phyloP scores from a whole-genome alignment of 169 alveolate genomes.

The Eimeria tenella region DNA sequence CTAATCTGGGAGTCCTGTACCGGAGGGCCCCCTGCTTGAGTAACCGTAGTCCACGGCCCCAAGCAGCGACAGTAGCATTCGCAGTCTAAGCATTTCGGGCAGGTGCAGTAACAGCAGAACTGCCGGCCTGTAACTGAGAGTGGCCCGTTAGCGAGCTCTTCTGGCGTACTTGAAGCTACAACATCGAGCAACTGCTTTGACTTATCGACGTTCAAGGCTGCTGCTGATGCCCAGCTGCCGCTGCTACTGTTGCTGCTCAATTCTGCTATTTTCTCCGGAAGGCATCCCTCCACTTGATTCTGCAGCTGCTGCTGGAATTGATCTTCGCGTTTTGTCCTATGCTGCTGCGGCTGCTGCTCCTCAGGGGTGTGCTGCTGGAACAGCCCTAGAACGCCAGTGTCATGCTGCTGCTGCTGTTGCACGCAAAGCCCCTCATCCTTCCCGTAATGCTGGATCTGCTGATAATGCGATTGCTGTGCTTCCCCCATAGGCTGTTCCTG shows the following conservation, averaged over 20 bases:
- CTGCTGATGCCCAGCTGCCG: constrained; percentile 26
- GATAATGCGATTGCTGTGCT: neutral
- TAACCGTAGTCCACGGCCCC: too few relatives aligned
- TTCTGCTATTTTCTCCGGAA: too few relatives aligned
- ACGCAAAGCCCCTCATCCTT: neutral
- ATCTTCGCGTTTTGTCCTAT: neutral
- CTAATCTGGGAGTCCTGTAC: neutral
- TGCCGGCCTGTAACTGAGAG: neutral
- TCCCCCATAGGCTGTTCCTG: neutral
- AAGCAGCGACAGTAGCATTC: constrained; percentile 15
- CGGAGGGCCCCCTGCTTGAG: constrained; percentile 4
- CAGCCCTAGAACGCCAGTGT: neutral
- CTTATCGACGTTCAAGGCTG: neutral
- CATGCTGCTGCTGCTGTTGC: constrained; percentile 30
- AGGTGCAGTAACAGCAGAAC: constrained; percentile 51
- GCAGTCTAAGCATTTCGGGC: constrained; percentile 26
- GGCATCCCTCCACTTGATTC: too few relatives aligned
- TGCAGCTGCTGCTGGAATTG: too few relatives aligned
- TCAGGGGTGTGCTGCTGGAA: neutral
- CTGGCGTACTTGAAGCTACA: neutral
- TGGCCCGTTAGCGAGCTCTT: neutral
- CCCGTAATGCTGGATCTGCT: neutral
- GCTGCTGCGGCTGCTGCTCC: constrained; percentile 8
- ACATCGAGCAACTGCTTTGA: neutral
- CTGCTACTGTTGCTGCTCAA: constrained; percentile 18